Conservation (phyloP, 2,329 filamentous ascomycete genomes). For the Penicillium glabrum region DNA sequence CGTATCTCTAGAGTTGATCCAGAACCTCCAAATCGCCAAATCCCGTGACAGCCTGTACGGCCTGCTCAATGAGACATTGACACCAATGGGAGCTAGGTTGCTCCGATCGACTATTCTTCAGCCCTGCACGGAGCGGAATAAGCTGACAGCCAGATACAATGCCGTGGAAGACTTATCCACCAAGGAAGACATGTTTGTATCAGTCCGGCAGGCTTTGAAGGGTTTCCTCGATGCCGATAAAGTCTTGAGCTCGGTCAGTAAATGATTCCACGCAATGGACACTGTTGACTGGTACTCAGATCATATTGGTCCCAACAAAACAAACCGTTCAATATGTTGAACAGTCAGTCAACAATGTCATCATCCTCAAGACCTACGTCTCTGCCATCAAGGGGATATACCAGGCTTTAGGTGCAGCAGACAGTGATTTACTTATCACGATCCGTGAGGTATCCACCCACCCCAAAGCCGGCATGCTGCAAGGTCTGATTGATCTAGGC, state of each 20-base stretch:
- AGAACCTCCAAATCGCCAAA: conserved; percentile 75
- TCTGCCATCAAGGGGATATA: conserved; percentile 66
- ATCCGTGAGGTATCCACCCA: conserved; percentile 58
- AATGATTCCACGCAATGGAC: neutral
- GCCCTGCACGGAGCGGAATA: conserved; percentile 71
- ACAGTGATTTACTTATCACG: conserved; percentile 63
- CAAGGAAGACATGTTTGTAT: conserved; percentile 82
- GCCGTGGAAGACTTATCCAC: conserved; percentile 78
- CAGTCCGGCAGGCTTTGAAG: conserved; percentile 72
- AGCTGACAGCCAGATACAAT: conserved; percentile 72
- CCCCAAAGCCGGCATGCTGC: neutral
- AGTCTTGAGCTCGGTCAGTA: conserved; percentile 68
- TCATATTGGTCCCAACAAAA: conserved; percentile 73
- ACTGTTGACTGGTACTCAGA: conserved; percentile 44
- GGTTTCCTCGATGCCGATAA: conserved; percentile 77
- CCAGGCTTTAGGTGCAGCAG: conserved; percentile 65
- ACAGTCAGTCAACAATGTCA: conserved; percentile 79
- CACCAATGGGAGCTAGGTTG: conserved; percentile 83
- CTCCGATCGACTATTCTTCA: conserved; percentile 85
- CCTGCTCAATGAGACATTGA: conserved; percentile 78
- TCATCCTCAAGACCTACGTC: conserved; percentile 83
- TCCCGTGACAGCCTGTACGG: conserved; percentile 84
- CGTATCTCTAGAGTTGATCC: conserved; percentile 81
- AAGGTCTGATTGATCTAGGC: conserved; percentile 47
- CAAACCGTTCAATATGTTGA: conserved; percentile 68